Base-by-base conservation (phyloP, 2,329 filamentous ascomycete genomes). In the Dryadomyces sulphureus region DNA sequence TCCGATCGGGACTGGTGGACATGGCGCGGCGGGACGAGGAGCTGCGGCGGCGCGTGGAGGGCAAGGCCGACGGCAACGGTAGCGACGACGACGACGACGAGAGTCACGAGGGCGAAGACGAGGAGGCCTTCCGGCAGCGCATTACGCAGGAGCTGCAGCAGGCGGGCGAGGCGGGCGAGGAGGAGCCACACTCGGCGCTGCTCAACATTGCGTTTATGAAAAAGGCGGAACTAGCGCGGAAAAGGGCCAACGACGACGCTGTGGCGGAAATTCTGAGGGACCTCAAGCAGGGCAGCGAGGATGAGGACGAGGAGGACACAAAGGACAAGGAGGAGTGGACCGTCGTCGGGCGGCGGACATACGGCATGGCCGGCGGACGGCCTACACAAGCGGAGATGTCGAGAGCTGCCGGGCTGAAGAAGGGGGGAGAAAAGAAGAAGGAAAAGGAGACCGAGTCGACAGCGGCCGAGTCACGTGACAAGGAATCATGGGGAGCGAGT, bases 161-260 rank as follows among this genome's bases (percentile, higher is more conserved):
- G 50, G 54, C 68, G 7, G 51, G 41, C 7, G 65, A 65, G 16
- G 62, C 65, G 17, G 40, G 6, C 11, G 38, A 38, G 14, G 71
- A 74, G 20, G 65, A 65, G 17, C 74, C 75, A 0, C 70, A 74
- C 54, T 80, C 81, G 14, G 81, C 77, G 54, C 66, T 98, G 7
- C 79, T 85, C 62, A 74, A 75, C 44, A 87, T 98, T 81, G 85
- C 86, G 50, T 98, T 98, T 60, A 96, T 98, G 92, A 79, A 82
- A 56, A 87, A 82, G 53, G 86, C 88, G 1, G 89, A 95, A 57
- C 83, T 81, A 24, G 72, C 79, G 34, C 78, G 79, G 56, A 88
- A 81, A 61, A 77, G 81, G 51, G 75, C 79, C 48, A 95, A 96
- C 54, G 85, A 94, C 55, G 82, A 84, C 47, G 75, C 86, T 47